Evolutionary conservation across 108 stramenopile species (phyloP).

Genomic region (Skeletonema grethae): DNA sequence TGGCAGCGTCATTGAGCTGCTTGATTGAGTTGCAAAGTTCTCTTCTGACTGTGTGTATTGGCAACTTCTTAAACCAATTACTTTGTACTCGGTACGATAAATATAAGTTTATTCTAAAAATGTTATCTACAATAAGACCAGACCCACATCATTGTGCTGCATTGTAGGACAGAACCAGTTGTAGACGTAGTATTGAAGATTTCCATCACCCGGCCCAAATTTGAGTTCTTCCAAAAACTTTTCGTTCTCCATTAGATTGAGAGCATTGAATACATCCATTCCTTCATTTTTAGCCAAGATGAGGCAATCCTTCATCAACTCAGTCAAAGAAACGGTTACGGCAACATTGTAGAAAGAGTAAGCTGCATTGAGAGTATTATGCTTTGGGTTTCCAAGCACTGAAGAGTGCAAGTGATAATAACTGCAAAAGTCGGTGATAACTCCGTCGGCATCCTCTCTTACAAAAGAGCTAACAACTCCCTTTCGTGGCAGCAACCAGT

Average conservation of each 20-base stretch:
- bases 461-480: constrained; percentile 95
- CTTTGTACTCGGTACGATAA: neutral
- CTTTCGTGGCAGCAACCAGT: constrained; percentile 95
- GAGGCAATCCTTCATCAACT: constrained; percentile 95
- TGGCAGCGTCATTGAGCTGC: constrained; percentile 5
- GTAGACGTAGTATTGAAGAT: constrained; percentile 99
- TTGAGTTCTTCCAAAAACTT: constrained; percentile 87
- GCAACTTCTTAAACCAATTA: neutral
- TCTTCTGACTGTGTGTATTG: neutral
- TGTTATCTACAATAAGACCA: constrained; percentile 89
- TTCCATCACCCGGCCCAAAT: constrained; percentile 98
- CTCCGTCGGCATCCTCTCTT: constrained; percentile 52
- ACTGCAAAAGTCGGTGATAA: constrained; percentile 87
- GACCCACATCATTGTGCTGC: constrained; percentile 84
- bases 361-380: constrained; percentile 90
- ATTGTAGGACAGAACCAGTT: constrained; percentile 95
- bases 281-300: constrained; percentile 86
- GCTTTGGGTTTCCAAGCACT: constrained; percentile 75
- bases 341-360: constrained; percentile 99
- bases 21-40: constrained; percentile 7
- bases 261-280: constrained; percentile 98
- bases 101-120: neutral
- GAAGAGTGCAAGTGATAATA: constrained; percentile 96
- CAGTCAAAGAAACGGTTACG: constrained; percentile 73
- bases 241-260: constrained; percentile 98